A percentile compares a stretch with the other conserved stretches of the same genome.
Conservation (phyloP, 1,284 basidiomycete species). For the Singerocomus inundabilis region DNA sequence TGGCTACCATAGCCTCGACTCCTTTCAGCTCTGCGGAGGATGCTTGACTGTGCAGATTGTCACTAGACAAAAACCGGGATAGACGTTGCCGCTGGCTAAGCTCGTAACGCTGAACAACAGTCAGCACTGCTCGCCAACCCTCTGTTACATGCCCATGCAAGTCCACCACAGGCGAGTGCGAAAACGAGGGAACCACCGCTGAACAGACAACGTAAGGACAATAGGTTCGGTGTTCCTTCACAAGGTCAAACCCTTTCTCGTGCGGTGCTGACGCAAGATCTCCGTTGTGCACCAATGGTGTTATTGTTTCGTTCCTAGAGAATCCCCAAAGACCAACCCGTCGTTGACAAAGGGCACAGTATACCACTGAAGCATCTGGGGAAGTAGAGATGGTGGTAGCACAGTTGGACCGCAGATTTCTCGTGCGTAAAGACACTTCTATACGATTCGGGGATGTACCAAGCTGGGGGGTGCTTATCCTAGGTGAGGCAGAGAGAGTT, state of each 20-base stretch:
- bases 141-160: slow-evolving; percentile 45
- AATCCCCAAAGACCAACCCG: slow-evolving; percentile 78
- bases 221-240: slow-evolving; percentile 77
- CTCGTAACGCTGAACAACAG: slow-evolving; percentile 62
- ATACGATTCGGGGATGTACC: slow-evolving; percentile 17
- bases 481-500: slow-evolving; percentile 14
- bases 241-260: slow-evolving; percentile 63
- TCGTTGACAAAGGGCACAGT: slow-evolving; percentile 70
- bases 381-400: neutral
- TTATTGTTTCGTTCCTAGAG: slow-evolving; percentile 29
- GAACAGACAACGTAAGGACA: slow-evolving; percentile 77
- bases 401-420: slow-evolving; percentile 1
- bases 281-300: slow-evolving; percentile 8
- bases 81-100: slow-evolving; percentile 55
- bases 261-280: slow-evolving; percentile 25
- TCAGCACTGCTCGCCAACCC: slow-evolving; percentile 74
- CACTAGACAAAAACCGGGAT: slow-evolving; percentile 27
- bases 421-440: slow-evolving; percentile 19
- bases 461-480: slow-evolving; percentile 22
- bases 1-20: slow-evolving; percentile 70
- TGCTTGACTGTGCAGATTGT: slow-evolving; percentile 10
- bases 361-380: slow-evolving; percentile 52
- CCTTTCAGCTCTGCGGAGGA: slow-evolving; percentile 40
- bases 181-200: slow-evolving; percentile 59
- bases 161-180: slow-evolving; percentile 33